Base-by-base conservation (phyloP, 495 filamentous ascomycete genomes). In the Monascus purpureus region DNA sequence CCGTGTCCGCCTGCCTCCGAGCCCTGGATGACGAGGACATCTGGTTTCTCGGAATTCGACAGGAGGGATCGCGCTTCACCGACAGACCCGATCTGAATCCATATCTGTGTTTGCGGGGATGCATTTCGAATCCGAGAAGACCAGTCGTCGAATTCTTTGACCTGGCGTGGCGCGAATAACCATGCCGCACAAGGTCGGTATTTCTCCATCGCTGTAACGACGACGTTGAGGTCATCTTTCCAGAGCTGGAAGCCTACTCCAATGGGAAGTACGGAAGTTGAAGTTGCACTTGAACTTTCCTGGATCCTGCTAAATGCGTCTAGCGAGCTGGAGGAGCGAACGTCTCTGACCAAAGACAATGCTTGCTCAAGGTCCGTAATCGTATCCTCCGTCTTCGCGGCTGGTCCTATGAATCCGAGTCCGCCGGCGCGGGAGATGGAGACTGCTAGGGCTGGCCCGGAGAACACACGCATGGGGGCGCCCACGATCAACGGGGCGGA, bases 1-100 rank as follows among this genome's bases (percentile, higher is more conserved):
- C 81, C 80, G 46, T 90, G 82, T 0, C 82, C 82, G 0, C 82
- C 82, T 0, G 82, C 72, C 40, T 88, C 82, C 1, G 63, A 42
- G 0, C 82, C 82, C 45, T 88, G 82, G 2, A 82, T 61, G 2
- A 85, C 76, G 0, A 88, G 41, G 4, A 78, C 75, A 43, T 85
- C 77, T 1, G 78, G 76, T 12, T 35, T 43, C 15, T 54, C 53
- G 0, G 42, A 41, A 20, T 32, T 43, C 13, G 14, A 33, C 2
- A 62, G 36, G 2, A 67, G 56, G 18, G 55, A 56, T 9, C 67
- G 35, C 4, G 74, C 72, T 36, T 75, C 72, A 1, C 33, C 39
- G 4, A 82, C 45, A 1, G 71, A 75, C 9, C 77, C 72, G 29
- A 82, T 59, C 40, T 84, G 80, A 9, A 82, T 57, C 72, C 77